phyloP scores from a whole-genome alignment of 371 early-diverging fungal genomes.

The Fennellomyces sp. region DNA sequence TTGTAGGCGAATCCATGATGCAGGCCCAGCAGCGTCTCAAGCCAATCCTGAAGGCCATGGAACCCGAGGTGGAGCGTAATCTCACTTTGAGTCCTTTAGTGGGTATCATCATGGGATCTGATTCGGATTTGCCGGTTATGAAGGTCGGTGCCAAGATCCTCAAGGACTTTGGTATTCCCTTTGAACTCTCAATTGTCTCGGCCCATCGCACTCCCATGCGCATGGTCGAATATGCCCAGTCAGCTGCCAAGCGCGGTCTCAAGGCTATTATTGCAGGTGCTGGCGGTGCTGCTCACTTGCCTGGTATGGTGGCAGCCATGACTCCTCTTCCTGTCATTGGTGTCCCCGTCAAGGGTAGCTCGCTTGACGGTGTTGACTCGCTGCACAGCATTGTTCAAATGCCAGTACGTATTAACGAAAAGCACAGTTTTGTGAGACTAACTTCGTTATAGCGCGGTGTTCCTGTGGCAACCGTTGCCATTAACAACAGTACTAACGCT shows the following conservation, averaged over 20 bases:
- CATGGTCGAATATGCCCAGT: conserved; percentile 89
- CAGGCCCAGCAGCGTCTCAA: conserved; percentile 65
- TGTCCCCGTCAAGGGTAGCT: conserved; percentile 92
- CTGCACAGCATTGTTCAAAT: conserved; percentile 97
- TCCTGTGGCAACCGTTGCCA: conserved; percentile 97
- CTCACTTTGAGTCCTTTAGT: conserved; percentile 75
- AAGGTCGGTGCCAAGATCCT: conserved; percentile 87
- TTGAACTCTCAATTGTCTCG: conserved; percentile 92
- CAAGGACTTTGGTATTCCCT: conserved; percentile 87
- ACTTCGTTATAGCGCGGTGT: conserved; percentile 80
- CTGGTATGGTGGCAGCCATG: conserved; percentile 97
- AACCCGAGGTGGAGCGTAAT: conserved; percentile 51
- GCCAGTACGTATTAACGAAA: conserved; percentile 73
- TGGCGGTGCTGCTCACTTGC: conserved; percentile 97
- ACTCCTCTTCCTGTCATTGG: conserved; percentile 97
- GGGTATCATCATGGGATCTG: conserved; percentile 97
- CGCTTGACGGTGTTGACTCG: conserved; percentile 94
- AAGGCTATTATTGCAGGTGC: conserved; percentile 97
- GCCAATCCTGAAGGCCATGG: conserved; percentile 67
- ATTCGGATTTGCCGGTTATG: conserved; percentile 95
- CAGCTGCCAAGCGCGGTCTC: conserved; percentile 88
- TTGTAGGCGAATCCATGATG: conserved; percentile 84
- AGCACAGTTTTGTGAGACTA: background rate
- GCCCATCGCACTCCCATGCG: conserved; percentile 96
- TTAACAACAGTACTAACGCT: conserved; percentile 95